A percentile compares a stretch with the other conserved stretches of the same genome.
Conservation (phyloP, 257 asterid genomes). For the Nicotiana knightiana region DNA sequence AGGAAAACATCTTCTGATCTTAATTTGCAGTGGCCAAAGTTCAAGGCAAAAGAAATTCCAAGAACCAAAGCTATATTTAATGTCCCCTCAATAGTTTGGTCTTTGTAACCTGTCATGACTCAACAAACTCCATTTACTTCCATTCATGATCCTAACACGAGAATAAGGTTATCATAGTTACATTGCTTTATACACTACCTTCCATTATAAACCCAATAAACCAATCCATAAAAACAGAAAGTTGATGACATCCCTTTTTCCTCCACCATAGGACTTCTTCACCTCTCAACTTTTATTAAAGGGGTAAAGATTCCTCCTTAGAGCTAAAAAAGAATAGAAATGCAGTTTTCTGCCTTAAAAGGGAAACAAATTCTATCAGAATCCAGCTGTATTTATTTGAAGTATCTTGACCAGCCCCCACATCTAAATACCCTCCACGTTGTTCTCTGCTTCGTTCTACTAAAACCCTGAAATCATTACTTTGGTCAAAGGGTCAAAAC, state of each 20-base stretch:
- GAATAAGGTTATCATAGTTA: too few relatives aligned
- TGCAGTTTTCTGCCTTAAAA: slow-evolving; percentile 5
- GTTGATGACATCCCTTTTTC: background rate
- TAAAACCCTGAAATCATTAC: background rate
- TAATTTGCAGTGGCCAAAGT: background rate
- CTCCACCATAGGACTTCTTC: background rate
- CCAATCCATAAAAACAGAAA: background rate
- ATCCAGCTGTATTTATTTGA: slow-evolving; percentile 13
- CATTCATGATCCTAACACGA: background rate
- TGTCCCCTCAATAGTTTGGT: background rate
- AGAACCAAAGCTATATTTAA: background rate
- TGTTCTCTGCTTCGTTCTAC: background rate
- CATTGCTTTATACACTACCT: too few relatives aligned
- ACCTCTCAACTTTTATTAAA: background rate
- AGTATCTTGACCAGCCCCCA: background rate
- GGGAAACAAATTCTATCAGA: slow-evolving; percentile 4
- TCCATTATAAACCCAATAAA: background rate
- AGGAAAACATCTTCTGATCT: background rate
- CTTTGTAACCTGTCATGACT: background rate
- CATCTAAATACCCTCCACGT: background rate
- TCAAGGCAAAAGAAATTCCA: background rate
- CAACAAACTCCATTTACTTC: background rate
- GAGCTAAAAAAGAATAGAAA: background rate
- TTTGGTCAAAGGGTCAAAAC: slow-evolving; percentile 65
- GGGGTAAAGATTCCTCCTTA: slow-evolving; percentile 5